Evolutionary conservation across 2,329 filamentous ascomycete genomes (phyloP).

Genomic region (Coleophoma eucalyptorum): DNA sequence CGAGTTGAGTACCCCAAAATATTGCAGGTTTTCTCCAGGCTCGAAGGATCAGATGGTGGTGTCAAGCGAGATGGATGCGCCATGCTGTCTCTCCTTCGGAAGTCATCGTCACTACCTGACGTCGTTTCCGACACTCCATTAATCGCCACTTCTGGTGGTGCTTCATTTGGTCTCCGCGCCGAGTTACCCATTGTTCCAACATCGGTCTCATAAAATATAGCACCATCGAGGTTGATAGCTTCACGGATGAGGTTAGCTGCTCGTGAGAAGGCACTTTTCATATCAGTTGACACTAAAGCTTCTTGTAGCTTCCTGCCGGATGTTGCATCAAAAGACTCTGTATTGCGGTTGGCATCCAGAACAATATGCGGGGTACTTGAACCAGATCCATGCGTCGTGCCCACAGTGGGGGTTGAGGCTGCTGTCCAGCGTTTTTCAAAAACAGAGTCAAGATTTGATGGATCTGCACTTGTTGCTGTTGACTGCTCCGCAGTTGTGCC

Average conservation of each 20-base stretch:
- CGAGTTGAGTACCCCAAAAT: constrained; percentile 7
- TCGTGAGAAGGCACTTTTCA: constrained; percentile 1
- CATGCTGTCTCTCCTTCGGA: not conserved
- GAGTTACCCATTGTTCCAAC: not conserved
- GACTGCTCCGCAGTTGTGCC: too few species aligned
- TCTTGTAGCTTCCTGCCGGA: not conserved
- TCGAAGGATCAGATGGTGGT: not conserved
- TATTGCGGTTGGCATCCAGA: too few species aligned
- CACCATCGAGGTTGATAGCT: constrained; percentile 4
- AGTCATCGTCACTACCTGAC: not conserved
- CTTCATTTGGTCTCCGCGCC: not conserved
- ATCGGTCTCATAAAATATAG: constrained; percentile 6
- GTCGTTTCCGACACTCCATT: not conserved
- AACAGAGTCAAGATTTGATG: too few species aligned
- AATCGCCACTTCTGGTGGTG: not conserved
- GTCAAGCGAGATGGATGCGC: not conserved
- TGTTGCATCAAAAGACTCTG: too few species aligned
- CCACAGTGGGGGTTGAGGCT: too few species aligned
- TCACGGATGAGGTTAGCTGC: constrained; percentile 9
- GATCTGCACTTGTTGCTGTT: too few species aligned
- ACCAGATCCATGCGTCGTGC: too few species aligned
- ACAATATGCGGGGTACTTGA: too few species aligned
- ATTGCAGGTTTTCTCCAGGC: not conserved
- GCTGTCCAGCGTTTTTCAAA: too few species aligned
- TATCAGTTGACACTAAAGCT: not conserved